Percentiles rank a stretch among this genome's conserved stretches.
phyloP scores from a whole-genome alignment of 1,284 basidiomycete genomes.

The Sanghuangporus baumii region DNA sequence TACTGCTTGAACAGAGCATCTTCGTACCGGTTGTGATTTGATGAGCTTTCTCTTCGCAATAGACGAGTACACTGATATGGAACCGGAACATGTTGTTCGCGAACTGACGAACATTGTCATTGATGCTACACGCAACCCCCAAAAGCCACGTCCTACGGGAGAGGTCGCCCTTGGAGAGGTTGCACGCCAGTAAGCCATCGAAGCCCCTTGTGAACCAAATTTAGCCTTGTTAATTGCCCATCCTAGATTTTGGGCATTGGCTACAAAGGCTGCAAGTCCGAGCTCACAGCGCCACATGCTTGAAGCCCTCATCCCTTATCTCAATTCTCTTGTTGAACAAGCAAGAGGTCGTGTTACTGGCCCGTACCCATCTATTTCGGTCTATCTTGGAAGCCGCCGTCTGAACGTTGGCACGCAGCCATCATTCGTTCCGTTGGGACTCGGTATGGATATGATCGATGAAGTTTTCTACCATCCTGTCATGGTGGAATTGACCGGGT shows the following conservation, averaged over 20 bases:
- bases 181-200: conserved; percentile 24
- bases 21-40: conserved; percentile 31
- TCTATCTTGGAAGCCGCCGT: conserved; percentile 50
- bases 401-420: conserved; percentile 56
- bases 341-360: conserved; percentile 44
- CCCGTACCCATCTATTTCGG: conserved; percentile 46
- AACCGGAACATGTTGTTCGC: conserved; percentile 21
- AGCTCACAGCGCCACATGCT: conserved; percentile 52
- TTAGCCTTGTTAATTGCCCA: background rate
- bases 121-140: conserved; percentile 32
- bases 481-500: conserved; percentile 27
- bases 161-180: conserved; percentile 30
- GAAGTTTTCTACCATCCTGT: conserved; percentile 46
- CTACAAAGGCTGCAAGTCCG: conserved; percentile 41
- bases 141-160: conserved; percentile 26
- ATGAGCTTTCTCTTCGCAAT: conserved; percentile 38
- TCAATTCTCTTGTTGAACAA: conserved; percentile 48
- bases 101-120: conserved; percentile 29
- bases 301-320: conserved; percentile 48
- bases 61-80: conserved; percentile 36
- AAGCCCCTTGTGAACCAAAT: background rate
- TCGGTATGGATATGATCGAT: conserved; percentile 46
- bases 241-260: conserved; percentile 47
- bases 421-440: conserved; percentile 54
- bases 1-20: conserved; percentile 17